These are phyloP conservation scores for Aspergillus alliaceus DNA, from an alignment of 2,329 filamentous ascomycete genomes.

Conservation along the genomic window DNA sequence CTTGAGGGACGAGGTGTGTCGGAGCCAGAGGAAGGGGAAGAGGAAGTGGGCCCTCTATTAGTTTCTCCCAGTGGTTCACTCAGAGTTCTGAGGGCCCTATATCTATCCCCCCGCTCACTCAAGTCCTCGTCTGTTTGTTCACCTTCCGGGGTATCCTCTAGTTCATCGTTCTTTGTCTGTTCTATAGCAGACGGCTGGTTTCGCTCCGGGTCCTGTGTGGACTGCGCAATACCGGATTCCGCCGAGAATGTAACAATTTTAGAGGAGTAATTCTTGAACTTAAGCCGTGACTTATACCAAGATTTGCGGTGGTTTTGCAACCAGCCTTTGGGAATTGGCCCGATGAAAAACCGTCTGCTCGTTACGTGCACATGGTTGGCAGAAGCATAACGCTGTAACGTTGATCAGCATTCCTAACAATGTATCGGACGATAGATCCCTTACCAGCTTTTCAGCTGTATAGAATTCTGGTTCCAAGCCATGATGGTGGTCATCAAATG, in stretches of 20 bases:
- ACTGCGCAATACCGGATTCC: slow-evolving; percentile 44
- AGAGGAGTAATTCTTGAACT: slow-evolving; percentile 48
- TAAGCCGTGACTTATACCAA: slow-evolving; percentile 57
- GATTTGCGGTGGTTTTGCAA: slow-evolving; percentile 62
- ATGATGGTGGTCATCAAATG: slow-evolving; percentile 27
- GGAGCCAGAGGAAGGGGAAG: not conserved
- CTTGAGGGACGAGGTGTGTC: not conserved
- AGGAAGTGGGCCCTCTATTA: slow-evolving; percentile 6
- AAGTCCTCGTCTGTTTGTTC: slow-evolving; percentile 9
- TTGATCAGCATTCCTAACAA: not conserved
- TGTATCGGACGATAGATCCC: slow-evolving; percentile 5
- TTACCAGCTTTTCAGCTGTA: slow-evolving; percentile 55
- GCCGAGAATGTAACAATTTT: slow-evolving; percentile 54
- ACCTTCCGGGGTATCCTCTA: slow-evolving; percentile 14
- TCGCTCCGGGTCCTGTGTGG: slow-evolving; percentile 31
- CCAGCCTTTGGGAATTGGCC: slow-evolving; percentile 66
- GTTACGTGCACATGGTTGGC: slow-evolving; percentile 63
- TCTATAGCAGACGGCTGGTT: slow-evolving; percentile 8
- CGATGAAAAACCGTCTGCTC: slow-evolving; percentile 63
- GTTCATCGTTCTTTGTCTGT: slow-evolving; percentile 18
- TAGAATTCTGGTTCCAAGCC: slow-evolving; percentile 52
- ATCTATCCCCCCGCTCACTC: not conserved
- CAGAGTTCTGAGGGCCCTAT: slow-evolving; percentile 21
- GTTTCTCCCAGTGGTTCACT: slow-evolving; percentile 22
- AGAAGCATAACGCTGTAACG: slow-evolving; percentile 57